Percentiles rank a stretch among this genome's conserved stretches.
These are phyloP conservation scores for Aaosphaeria arxii DNA, from an alignment of 2,329 filamentous ascomycete genomes.

Conservation along the genomic window DNA sequence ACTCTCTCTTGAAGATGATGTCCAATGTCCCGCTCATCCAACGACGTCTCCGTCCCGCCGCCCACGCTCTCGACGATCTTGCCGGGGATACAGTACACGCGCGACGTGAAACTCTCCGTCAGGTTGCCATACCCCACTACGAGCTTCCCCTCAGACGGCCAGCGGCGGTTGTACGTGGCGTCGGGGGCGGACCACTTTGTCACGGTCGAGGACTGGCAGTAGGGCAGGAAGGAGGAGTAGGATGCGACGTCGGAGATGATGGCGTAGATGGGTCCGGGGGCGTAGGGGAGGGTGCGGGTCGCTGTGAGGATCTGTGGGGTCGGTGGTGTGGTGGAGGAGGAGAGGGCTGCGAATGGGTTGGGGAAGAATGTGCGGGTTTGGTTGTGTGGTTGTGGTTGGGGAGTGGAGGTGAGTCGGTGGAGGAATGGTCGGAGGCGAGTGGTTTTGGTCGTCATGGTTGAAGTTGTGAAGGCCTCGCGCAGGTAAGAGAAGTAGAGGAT, in stretches of 20 bases:
- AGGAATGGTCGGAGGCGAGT: slow-evolving; percentile 15
- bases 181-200: slow-evolving; percentile 67
- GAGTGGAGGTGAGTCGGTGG: slow-evolving; percentile 40
- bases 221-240: slow-evolving; percentile 87
- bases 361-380: slow-evolving; percentile 43
- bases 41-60: slow-evolving; percentile 52
- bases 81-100: slow-evolving; percentile 72
- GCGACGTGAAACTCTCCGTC: slow-evolving; percentile 78
- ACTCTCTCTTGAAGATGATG: slow-evolving; percentile 38
- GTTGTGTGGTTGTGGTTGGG: slow-evolving; percentile 4
- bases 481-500: not conserved
- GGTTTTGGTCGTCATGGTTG: not conserved
- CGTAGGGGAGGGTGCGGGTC: slow-evolving; percentile 73
- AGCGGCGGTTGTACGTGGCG: slow-evolving; percentile 46
- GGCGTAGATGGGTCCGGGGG: slow-evolving; percentile 67
- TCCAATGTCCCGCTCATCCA: slow-evolving; percentile 38
- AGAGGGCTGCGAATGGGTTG: slow-evolving; percentile 41
- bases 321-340: slow-evolving; percentile 35
- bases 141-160: slow-evolving; percentile 74
- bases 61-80: slow-evolving; percentile 74
- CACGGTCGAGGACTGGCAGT: slow-evolving; percentile 75
- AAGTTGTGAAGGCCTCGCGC: not conserved
- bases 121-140: slow-evolving; percentile 82
- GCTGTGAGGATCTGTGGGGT: slow-evolving; percentile 66
- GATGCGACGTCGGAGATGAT: slow-evolving; percentile 81